Evolutionary conservation across 2,329 filamentous ascomycete species (phyloP), one percentile per base, ranked within the genome.

Genomic region (Blastomyces parvus): DNA sequence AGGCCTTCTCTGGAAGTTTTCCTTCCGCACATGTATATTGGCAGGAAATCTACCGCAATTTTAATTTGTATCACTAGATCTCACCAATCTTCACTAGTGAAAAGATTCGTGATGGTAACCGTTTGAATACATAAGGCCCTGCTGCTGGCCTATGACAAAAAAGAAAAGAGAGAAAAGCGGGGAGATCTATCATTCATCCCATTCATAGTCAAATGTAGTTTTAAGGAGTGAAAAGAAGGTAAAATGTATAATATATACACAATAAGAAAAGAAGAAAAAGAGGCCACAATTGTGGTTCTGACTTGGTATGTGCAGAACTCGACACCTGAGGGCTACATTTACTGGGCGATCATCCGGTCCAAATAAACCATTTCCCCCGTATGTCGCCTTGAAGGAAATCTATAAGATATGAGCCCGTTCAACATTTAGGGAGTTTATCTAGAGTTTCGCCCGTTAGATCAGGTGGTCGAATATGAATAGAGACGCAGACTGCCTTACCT

Each of bases 141-240:
- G n/a, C n/a, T n/a, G n/a, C n/a, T n/a, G n/a, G n/a, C n/a, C n/a
- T n/a, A n/a, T n/a, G n/a, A n/a, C n/a, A n/a, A n/a, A n/a, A n/a
- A n/a, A n/a, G n/a, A n/a, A n/a, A n/a, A n/a, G n/a, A n/a, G n/a
- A n/a, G n/a, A n/a, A n/a, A n/a, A n/a, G n/a, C n/a, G n/a, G n/a
- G n/a, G n/a, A n/a, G n/a, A n/a, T n/a, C n/a, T n/a, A n/a, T n/a
- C n/a, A n/a, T 30, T 30, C 44, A 46, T 9, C 19, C 42, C 14
- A 42, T 17, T 42, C 40, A 17, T 42, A 17, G 40, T 1, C 42
- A 44, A 44, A 19, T 1, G 19, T 13, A 19, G 52, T 30, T 17
- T 30, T 30, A 84, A 56, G 82, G 38, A 14, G 30, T 17, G 22
- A 27, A 22, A 38, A 40, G 55, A 22, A 44, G 38, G 33, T 3